A percentile compares a stretch with the other conserved stretches of the same genome.
Conservation (phyloP, 2,329 filamentous ascomycete species). For the Aphanoascus verrucosus region DNA sequence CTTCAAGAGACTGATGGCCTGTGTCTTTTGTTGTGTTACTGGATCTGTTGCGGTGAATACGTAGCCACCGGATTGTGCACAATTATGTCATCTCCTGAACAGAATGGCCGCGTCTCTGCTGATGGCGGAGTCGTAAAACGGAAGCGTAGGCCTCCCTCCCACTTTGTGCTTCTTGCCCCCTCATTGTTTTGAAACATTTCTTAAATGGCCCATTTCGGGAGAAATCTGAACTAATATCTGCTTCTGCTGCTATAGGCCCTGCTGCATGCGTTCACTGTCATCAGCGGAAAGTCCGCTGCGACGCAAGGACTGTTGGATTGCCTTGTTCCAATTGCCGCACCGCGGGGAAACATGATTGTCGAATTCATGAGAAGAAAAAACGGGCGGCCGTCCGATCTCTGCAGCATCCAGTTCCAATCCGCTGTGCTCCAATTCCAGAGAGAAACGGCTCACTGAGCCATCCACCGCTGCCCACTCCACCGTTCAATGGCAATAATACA, state of each 20-base stretch:
- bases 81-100: conserved; percentile 15
- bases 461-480: conserved; percentile 1
- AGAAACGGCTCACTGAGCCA: conserved; percentile 4
- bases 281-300: conserved; percentile 43
- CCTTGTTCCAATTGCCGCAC: conserved; percentile 42
- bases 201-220: background rate
- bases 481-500: conserved; percentile 1
- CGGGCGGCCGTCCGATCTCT: conserved; percentile 34
- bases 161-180: background rate
- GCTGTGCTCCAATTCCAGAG: conserved; percentile 27
- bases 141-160: conserved; percentile 13
- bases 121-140: conserved; percentile 16
- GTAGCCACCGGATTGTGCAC: conserved; percentile 7
- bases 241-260: conserved; percentile 22
- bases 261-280: conserved; percentile 42
- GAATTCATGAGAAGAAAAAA: conserved; percentile 43
- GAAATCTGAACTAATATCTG: background rate
- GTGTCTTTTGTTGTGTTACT: background rate
- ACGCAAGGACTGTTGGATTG: conserved; percentile 38
- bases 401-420: conserved; percentile 39
- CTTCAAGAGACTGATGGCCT: conserved; percentile 2
- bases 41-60: conserved; percentile 3
- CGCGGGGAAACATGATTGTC: conserved; percentile 35
- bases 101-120: conserved; percentile 11
- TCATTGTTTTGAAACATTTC: background rate